Evolutionary conservation across 2,329 filamentous ascomycete species (phyloP).

Genomic region (Cercospora sojina): DNA sequence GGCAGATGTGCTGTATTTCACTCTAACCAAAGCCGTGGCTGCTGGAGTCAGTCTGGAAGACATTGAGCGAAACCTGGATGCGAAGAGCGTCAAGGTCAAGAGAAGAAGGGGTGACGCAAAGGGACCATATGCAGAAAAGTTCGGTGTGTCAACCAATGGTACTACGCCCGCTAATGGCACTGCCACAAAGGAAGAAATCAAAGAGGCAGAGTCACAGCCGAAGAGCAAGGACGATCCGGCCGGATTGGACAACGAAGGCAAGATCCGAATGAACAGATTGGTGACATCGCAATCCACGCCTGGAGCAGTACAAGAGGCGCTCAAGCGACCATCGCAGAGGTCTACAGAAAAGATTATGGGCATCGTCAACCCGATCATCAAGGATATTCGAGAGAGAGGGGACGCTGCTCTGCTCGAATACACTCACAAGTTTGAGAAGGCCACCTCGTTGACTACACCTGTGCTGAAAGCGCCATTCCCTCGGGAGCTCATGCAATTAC

Average conservation of each 20-base stretch:
- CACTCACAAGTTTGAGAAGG: slow-evolving; percentile 97
- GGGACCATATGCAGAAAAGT: slow-evolving; percentile 84
- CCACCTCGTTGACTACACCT: slow-evolving; percentile 82
- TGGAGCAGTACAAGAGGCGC: slow-evolving; percentile 66
- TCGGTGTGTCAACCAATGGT: slow-evolving; percentile 56
- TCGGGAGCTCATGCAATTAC: slow-evolving; percentile 77
- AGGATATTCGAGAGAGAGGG: slow-evolving; percentile 77
- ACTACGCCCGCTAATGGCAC: slow-evolving; percentile 20
- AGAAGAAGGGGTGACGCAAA: slow-evolving; percentile 91
- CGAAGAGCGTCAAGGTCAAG: slow-evolving; percentile 94
- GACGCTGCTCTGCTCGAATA: slow-evolving; percentile 88
- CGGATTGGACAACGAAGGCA: slow-evolving; percentile 49
- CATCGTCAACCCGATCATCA: slow-evolving; percentile 88
- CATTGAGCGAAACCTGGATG: slow-evolving; percentile 87
- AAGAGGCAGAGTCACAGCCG: slow-evolving; percentile 54
- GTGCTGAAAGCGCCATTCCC: slow-evolving; percentile 90
- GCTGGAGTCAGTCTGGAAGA: slow-evolving; percentile 83
- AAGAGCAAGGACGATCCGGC: slow-evolving; percentile 54
- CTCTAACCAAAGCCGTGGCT: slow-evolving; percentile 81
- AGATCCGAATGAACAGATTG: slow-evolving; percentile 81
- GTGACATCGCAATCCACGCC: slow-evolving; percentile 64
- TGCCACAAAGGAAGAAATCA: slow-evolving; percentile 42
- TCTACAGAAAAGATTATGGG: slow-evolving; percentile 92
- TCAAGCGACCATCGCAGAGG: slow-evolving; percentile 88
- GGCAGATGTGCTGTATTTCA: slow-evolving; percentile 94